Evolutionary conservation across 805 yeast genomes (phyloP).

Genomic region (Metschnikowia noctiluminum): DNA sequence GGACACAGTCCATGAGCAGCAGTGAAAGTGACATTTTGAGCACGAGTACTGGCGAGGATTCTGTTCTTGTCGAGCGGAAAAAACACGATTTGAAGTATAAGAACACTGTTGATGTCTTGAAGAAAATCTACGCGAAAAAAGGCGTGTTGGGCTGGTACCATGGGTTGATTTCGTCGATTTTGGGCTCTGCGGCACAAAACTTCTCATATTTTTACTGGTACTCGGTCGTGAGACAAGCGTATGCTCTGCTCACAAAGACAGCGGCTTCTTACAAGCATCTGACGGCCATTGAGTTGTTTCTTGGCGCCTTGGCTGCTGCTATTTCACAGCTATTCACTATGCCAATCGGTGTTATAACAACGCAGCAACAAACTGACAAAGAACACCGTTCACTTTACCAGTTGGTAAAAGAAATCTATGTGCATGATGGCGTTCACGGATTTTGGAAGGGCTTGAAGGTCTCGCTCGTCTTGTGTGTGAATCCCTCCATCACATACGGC

Average conservation of each 20-base stretch:
- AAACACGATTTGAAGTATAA: constrained; percentile 41
- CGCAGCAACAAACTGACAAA: constrained; percentile 54
- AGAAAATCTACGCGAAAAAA: constrained; percentile 51
- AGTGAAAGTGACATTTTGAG: constrained; percentile 10
- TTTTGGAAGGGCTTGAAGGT: constrained; percentile 86
- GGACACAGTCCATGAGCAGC: constrained; percentile 1
- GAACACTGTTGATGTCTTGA: constrained; percentile 60
- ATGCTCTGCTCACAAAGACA: constrained; percentile 38
- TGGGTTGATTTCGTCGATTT: constrained; percentile 63
- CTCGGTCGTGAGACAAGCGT: constrained; percentile 60
- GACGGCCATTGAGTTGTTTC: constrained; percentile 63
- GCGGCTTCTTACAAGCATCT: constrained; percentile 39
- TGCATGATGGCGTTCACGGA: constrained; percentile 65
- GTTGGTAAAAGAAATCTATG: constrained; percentile 46
- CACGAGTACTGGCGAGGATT: constrained; percentile 17
- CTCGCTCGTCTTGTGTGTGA: constrained; percentile 68
- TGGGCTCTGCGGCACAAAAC: constrained; percentile 73
- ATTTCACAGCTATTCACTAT: constrained; percentile 75
- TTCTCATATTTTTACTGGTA: constrained; percentile 89
- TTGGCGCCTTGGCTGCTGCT: constrained; percentile 83
- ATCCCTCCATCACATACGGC: constrained; percentile 87
- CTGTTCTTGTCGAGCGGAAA: constrained; percentile 19
- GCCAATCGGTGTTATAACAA: constrained; percentile 75
- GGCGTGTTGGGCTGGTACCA: constrained; percentile 71
- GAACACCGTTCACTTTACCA: constrained; percentile 30